These are phyloP conservation scores for Oemleria cerasiformis DNA, from an alignment of 306 rosid genomes.

Conservation along the genomic window DNA sequence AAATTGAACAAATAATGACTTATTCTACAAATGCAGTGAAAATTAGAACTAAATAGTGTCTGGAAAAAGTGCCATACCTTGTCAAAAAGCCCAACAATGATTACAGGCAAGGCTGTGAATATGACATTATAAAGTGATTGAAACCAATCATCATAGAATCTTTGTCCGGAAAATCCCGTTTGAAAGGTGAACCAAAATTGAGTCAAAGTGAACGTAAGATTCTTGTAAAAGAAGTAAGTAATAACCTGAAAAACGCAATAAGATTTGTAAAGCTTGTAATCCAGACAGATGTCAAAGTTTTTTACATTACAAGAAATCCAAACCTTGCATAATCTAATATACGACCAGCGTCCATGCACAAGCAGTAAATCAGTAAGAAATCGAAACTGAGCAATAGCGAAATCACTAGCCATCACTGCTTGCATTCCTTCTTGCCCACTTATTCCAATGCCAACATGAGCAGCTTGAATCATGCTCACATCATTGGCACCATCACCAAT, in stretches of 20 bases:
- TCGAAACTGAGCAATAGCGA: constrained; percentile 97
- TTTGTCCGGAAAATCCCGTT: constrained; percentile 98
- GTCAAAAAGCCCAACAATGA: constrained; percentile 89
- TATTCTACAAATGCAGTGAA: constrained; percentile 2
- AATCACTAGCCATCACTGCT: constrained; percentile 99
- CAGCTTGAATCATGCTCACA: constrained; percentile 99
- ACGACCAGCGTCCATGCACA: constrained; percentile 99
- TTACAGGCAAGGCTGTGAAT: constrained; percentile 91
- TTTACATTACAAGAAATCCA: constrained; percentile 14
- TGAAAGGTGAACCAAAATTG: constrained; percentile 98
- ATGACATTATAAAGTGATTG: constrained; percentile 91
- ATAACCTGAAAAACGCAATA: constrained; percentile 65
- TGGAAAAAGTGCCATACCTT: constrained; percentile 52
- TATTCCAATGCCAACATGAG: constrained; percentile 97
- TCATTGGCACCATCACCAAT: constrained; percentile 99
- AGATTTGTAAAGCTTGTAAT: constrained; percentile 18
- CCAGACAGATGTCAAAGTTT: constrained; percentile 16
- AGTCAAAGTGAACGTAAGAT: constrained; percentile 93
- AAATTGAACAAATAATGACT: neutral
- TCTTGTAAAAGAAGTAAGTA: constrained; percentile 90
- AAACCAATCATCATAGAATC: constrained; percentile 97
- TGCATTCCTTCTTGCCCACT: constrained; percentile 99
- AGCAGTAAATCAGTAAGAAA: constrained; percentile 91
- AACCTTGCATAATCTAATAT: constrained; percentile 97
- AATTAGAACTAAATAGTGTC: constrained; percentile 10